Evolutionary conservation across 1,139 yeast species (phyloP).

Genomic region (Lodderomyces metapsilosis): DNA sequence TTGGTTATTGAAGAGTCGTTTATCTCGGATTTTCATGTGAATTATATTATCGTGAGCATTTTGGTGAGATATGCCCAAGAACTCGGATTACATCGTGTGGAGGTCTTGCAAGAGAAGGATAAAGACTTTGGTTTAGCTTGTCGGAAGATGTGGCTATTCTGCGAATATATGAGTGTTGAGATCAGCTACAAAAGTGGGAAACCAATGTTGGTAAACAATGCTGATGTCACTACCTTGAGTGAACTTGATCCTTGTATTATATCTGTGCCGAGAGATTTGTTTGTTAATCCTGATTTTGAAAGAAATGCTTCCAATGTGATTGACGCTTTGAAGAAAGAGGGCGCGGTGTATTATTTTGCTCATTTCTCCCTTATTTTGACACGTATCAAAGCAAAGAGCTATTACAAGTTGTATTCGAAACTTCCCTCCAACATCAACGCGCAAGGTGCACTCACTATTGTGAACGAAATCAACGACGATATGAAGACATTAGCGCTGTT

Average conservation of each 20-base stretch:
- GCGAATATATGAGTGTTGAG: constrained; percentile 22
- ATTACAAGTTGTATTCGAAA: constrained; percentile 16
- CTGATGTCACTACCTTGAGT: constrained; percentile 21
- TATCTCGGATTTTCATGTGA: constrained; percentile 24
- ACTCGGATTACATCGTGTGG: constrained; percentile 21
- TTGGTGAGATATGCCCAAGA: constrained; percentile 23
- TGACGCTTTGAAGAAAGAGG: constrained; percentile 7
- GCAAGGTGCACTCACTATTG: constrained; percentile 10
- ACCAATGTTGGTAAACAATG: constrained; percentile 15
- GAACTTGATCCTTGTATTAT: constrained; percentile 15
- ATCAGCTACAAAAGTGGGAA: constrained; percentile 24
- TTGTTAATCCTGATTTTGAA: constrained; percentile 9
- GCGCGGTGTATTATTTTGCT: constrained; percentile 15
- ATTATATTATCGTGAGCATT: constrained; percentile 19
- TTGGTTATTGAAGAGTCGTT: constrained; percentile 24
- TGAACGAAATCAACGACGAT: constrained; percentile 17
- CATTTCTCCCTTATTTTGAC: constrained; percentile 18
- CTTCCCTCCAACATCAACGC: constrained; percentile 9
- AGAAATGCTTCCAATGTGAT: constrained; percentile 10
- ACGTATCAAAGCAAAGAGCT: constrained; percentile 22
- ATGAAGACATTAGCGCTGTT: constrained; percentile 17
- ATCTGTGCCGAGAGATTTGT: constrained; percentile 14
- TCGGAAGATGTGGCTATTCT: constrained; percentile 23
- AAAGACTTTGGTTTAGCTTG: constrained; percentile 14
- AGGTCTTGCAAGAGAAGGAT: constrained; percentile 12